Evolutionary conservation across 305 asterid species (phyloP).

Genomic region (Ruellia speciosa): DNA sequence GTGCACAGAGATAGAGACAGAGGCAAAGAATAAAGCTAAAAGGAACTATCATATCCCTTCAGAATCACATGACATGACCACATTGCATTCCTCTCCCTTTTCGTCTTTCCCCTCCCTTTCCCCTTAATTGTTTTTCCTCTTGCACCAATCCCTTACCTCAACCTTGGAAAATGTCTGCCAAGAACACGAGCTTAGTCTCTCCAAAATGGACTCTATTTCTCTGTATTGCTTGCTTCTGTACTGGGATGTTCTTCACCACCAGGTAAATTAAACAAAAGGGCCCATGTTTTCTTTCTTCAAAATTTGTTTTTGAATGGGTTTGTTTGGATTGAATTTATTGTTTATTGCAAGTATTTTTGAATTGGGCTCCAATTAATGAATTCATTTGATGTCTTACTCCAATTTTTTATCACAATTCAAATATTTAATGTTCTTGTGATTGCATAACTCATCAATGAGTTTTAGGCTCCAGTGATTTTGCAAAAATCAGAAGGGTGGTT

Average conservation of each 20-base stretch:
- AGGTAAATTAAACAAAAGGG: conserved; percentile 33
- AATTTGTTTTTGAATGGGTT: neutral
- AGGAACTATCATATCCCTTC: neutral
- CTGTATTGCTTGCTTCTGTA: conserved; percentile 62
- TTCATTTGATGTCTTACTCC: too few relatives aligned
- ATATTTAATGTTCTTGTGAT: too few relatives aligned
- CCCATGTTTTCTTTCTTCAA: neutral
- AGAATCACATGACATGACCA: neutral
- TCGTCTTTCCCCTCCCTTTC: neutral
- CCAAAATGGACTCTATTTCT: conserved; percentile 62
- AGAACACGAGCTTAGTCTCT: conserved; percentile 50
- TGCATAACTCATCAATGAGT: too few relatives aligned
- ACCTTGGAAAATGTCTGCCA: conserved; percentile 30
- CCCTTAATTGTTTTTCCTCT: neutral
- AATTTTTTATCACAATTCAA: too few relatives aligned
- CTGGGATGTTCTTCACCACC: conserved; percentile 69
- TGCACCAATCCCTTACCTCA: neutral
- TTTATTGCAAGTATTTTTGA: too few relatives aligned
- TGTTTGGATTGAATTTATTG: conserved; percentile 2
- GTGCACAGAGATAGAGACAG: conserved; percentile 12
- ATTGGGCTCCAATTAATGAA: too few relatives aligned
- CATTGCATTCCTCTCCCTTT: neutral
- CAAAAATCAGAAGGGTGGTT: too few relatives aligned
- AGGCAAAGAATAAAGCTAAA: conserved; percentile 38
- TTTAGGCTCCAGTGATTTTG: too few relatives aligned